phyloP scores from a whole-genome alignment of 208 protist species.

The Acanthamoeba lenticulata region DNA sequence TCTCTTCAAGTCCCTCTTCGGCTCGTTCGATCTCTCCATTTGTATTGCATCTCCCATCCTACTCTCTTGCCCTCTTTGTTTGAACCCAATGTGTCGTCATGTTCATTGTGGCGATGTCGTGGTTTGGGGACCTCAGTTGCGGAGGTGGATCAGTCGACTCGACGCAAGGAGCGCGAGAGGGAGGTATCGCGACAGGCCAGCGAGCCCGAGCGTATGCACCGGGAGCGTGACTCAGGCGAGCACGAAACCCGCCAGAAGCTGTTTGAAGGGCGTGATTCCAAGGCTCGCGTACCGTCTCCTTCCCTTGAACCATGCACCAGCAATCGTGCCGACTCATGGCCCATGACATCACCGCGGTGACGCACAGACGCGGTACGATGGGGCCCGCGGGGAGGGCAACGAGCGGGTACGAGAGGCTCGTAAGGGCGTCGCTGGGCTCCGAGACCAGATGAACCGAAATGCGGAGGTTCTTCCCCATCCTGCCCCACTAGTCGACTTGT shows the following conservation, averaged over 20 bases:
- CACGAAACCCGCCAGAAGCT: slow-evolving; percentile 17
- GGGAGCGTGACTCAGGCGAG: background rate
- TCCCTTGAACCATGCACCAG: background rate
- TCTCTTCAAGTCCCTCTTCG: slow-evolving; percentile 29
- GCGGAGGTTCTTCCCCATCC: background rate
- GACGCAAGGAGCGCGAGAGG: background rate
- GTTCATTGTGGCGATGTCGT: no score
- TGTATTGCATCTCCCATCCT: background rate
- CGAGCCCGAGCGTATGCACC: background rate
- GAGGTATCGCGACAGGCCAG: background rate
- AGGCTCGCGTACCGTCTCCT: background rate
- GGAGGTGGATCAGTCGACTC: background rate
- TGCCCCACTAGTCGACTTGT: background rate
- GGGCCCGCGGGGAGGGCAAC: background rate
- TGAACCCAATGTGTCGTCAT: no score
- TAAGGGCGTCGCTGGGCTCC: background rate
- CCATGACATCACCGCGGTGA: no score
- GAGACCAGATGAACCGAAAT: slow-evolving; percentile 36
- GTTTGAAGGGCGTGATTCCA: slow-evolving; percentile 10
- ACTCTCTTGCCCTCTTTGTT: no score
- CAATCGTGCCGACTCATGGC: no score
- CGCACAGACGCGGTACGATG: background rate
- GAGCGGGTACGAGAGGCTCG: background rate
- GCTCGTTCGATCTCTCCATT: background rate
- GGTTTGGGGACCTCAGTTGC: background rate